These are phyloP conservation scores for Biancaea sappan DNA, from an alignment of 306 rosid species.

Conservation along the genomic window DNA sequence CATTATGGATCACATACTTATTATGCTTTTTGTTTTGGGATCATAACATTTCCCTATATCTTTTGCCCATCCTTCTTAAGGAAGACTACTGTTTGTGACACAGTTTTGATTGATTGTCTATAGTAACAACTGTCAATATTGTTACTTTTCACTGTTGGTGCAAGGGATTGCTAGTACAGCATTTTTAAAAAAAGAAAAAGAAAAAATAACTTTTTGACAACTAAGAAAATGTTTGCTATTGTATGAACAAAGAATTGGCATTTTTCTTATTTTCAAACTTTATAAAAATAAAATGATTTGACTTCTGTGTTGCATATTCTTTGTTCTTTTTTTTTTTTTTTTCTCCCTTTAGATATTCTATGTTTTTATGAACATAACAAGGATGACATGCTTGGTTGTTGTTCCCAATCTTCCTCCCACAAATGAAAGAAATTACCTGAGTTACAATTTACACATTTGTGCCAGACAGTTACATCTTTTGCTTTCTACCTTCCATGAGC, in stretches of 20 bases:
- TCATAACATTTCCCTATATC: slow-evolving; percentile 11
- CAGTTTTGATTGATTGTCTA: slow-evolving; percentile 1
- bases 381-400: slow-evolving; percentile 23
- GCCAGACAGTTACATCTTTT: slow-evolving; percentile 14
- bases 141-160: slow-evolving; percentile 20
- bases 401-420: slow-evolving; percentile 13
- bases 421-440: slow-evolving; percentile 10
- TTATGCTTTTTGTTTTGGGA: slow-evolving; percentile 18
- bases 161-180: slow-evolving; percentile 1
- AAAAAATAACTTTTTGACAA: slow-evolving; percentile 13
- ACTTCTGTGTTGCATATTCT: neutral
- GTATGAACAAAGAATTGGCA: slow-evolving; percentile 10
- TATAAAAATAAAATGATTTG: slow-evolving; percentile 6
- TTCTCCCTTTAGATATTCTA: neutral
- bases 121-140: slow-evolving; percentile 8
- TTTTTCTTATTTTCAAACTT: slow-evolving; percentile 25
- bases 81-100: neutral
- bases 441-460: slow-evolving; percentile 7
- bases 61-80: neutral
- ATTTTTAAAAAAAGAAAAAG: neutral
- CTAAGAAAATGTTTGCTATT: neutral
- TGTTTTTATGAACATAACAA: slow-evolving; percentile 2
- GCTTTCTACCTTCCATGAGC: slow-evolving; percentile 25
- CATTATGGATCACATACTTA: slow-evolving; percentile 14
- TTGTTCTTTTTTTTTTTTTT: too few relatives aligned